These are phyloP conservation scores for Puccinellia tenuiflora DNA, from an alignment of 176 grass and related monocot genomes.

Conservation along the genomic window DNA sequence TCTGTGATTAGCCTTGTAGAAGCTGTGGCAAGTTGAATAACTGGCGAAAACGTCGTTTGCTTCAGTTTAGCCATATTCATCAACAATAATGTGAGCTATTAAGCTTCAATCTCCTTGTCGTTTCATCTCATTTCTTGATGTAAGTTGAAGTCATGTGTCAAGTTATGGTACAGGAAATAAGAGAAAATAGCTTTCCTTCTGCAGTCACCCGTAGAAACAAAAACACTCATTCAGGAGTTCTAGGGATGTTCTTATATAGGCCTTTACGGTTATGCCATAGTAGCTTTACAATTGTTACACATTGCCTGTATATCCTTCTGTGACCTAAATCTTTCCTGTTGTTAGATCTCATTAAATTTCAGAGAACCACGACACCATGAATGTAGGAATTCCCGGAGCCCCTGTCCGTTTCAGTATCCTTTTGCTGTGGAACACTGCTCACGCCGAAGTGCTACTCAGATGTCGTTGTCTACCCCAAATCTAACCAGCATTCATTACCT, in stretches of 20 bases:
- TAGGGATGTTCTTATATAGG: neutral
- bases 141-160: neutral
- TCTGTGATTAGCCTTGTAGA: slow-evolving; percentile 70
- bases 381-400: neutral
- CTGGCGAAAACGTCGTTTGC: neutral
- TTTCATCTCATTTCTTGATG: neutral
- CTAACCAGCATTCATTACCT: slow-evolving; percentile 19
- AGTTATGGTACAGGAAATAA: neutral
- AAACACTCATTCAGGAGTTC: neutral
- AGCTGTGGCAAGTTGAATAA: slow-evolving; percentile 24
- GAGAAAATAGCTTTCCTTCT: neutral
- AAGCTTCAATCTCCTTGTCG: neutral
- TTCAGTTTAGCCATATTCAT: neutral
- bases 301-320: neutral
- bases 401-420: slow-evolving; percentile 22
- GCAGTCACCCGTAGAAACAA: neutral
- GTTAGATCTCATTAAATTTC: slow-evolving; percentile 13
- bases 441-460: slow-evolving; percentile 17
- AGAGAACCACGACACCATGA: neutral
- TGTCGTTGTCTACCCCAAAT: slow-evolving; percentile 30
- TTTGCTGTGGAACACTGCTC: slow-evolving; percentile 30
- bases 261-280: neutral
- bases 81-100: slow-evolving; percentile 33
- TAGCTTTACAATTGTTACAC: neutral
- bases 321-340: neutral